Base-by-base conservation (phyloP, 495 filamentous ascomycete species). In the Penicillium diatomitis region DNA sequence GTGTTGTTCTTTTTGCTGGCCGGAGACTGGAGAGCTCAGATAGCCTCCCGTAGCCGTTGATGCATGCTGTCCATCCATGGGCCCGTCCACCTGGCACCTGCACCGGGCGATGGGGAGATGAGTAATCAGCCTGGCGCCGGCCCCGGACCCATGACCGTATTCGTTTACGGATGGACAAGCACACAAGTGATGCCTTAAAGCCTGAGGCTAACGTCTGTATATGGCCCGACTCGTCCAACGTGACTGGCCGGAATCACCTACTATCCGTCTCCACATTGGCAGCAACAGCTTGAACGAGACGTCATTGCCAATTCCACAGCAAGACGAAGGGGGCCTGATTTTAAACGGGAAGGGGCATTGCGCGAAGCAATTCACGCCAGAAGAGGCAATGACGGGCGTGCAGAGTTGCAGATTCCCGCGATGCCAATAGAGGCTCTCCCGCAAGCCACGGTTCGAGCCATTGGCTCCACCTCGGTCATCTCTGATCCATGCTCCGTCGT, bases 391-490 rank as follows among this genome's bases (percentile, higher is more conserved):
- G 58, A 43, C 20, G 20, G 20, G 20, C 20, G 10, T 8, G 48
- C 32, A 10, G 57, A 44, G 57, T 39, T n/a, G 28, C 9, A 0
- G 4, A 5, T 27, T 8, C 20, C 36, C 54, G 70, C n/a, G 36
- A 82, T 82, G 81, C 71, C 78, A 31, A 88, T 90, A 60, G 62
- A 71, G 53, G 71, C 79, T 49, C 84, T 96, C 46, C 82, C 87
- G 3, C 69, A 75, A 31, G 64, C 72, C 28, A 81, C 86, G 39
- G 67, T 83, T 44, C 78, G 76, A 36, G 77, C 79, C 35, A 80
- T 96, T 44, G 83, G 85, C 46, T 87, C 89, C 6, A 70, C 82
- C 20, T 80, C 88, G 52, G 79, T 76, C 48, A 81, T 96, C 51
- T 79, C 83, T 4, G 83, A 87, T 42, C 74, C 90, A 7, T 75